A percentile compares a stretch with the other conserved stretches of the same genome.
These are phyloP conservation scores for Porogramme epimiltina DNA, from an alignment of 1,284 basidiomycete genomes.

Conservation along the genomic window DNA sequence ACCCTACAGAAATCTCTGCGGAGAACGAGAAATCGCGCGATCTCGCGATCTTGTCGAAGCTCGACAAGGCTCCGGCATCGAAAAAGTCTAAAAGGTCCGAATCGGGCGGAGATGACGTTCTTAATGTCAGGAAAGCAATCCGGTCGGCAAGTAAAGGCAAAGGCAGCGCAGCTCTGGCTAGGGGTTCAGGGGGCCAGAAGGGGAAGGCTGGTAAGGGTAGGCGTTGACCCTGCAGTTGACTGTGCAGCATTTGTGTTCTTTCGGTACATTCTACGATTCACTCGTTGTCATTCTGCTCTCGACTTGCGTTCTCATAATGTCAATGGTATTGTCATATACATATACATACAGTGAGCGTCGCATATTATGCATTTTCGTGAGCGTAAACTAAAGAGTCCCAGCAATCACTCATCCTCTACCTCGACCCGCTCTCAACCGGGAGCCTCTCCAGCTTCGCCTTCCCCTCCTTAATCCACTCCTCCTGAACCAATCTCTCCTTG, in stretches of 20 bases:
- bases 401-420: constrained; percentile 13
- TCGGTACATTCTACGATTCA: neutral
- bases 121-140: constrained; percentile 90
- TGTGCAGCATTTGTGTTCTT: neutral
- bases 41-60: constrained; percentile 73
- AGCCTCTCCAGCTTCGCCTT: constrained; percentile 62
- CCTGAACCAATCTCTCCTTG: constrained; percentile 75
- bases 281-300: neutral
- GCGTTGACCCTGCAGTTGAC: neutral
- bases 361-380: constrained; percentile 8
- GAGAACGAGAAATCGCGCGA: constrained; percentile 73
- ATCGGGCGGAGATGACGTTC: constrained; percentile 47
- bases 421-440: constrained; percentile 36
- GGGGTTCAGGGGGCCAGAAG: constrained; percentile 27
- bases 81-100: constrained; percentile 57
- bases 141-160: constrained; percentile 72
- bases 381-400: constrained; percentile 10
- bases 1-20: constrained; percentile 71
- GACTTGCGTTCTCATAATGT: constrained; percentile 7
- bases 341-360: constrained; percentile 20
- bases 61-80: constrained; percentile 60
- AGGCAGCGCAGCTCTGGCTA: constrained; percentile 59
- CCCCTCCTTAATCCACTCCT: constrained; percentile 80
- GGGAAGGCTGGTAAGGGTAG: constrained; percentile 24
- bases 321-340: constrained; percentile 20